Conservation (phyloP, 768 basidiomycete genomes). For the Rhizopogon roseolus region DNA sequence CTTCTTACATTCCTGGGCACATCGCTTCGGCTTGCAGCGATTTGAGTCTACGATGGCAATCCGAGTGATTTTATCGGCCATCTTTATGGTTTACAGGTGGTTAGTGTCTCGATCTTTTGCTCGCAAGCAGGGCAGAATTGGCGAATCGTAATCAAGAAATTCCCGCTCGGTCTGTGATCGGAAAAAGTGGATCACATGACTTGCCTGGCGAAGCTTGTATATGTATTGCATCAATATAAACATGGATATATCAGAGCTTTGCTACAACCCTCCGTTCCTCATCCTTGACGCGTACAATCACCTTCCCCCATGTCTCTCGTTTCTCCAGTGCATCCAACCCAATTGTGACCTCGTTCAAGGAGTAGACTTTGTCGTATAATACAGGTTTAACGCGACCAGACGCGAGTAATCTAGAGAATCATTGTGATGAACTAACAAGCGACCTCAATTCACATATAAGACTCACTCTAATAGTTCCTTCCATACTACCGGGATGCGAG, state of each 20-base stretch:
- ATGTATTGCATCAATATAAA: neutral
- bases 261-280: conserved; percentile 33
- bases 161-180: no score
- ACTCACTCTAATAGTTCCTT: conserved; percentile 59
- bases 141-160: neutral
- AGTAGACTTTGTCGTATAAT: conserved; percentile 62
- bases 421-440: neutral
- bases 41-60: conserved; percentile 93
- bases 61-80: conserved; percentile 96
- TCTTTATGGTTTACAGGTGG: conserved; percentile 19
- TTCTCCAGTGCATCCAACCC: conserved; percentile 74
- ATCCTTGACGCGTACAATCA: conserved; percentile 58
- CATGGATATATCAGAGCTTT: conserved; percentile 32
- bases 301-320: conserved; percentile 93
- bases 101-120: neutral
- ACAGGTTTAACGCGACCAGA: conserved; percentile 65
- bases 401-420: conserved; percentile 51
- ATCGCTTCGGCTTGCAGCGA: conserved; percentile 94
- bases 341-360: conserved; percentile 60
- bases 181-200: no score
- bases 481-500: conserved; percentile 67
- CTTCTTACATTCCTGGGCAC: conserved; percentile 98
- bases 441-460: conserved; percentile 4
- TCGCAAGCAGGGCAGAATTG: neutral
- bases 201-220: neutral